Evolutionary conservation across 331 rosid genomes (phyloP), one percentile per base, ranked within the genome.

Genomic region (Ulmus americana): DNA sequence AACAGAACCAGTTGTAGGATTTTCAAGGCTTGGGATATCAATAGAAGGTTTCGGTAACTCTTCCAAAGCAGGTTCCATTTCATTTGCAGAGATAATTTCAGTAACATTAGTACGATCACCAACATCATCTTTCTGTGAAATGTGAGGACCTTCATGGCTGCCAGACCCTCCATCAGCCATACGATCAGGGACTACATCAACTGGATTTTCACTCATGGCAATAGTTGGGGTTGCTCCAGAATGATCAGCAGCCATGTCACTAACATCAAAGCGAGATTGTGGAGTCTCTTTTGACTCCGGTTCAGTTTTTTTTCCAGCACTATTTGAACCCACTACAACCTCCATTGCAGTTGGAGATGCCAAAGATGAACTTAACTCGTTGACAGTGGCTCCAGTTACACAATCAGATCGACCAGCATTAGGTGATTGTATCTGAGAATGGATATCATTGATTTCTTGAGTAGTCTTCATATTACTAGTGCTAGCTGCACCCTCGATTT

Each of bases 281-380:
- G 76, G 70, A 80, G 70, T 70, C 49, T 68, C 72, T 74, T 68
- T 75, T 22, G 66, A 52, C 49, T 71, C 71, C 59, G 79, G 55
- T 40, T 67, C 79, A 62, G 72, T 64, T 61, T 58, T 78, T 59
- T 71, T 74, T 64, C 57, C 71, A 58, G 75, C 71, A 69, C 56
- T 55, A 54, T 56, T 74, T 63, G 57, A 69, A 20, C 48, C 48
- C 48, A 51, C 81, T 39, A 20, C 63, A 64, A 41, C 71, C 61
- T 66, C 77, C 59, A 42, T 46, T 6, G 43, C 74, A 69, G 61
- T 60, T 14, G 73, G 39, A 57, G 64, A 68, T 70, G 39, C 66
- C 57, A 49, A 59, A 60, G 83, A 80, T 61, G 82, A 67, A 55
- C 41, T 38, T 7, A 78, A 53, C 73, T 58, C 76, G 67, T 44